These are phyloP conservation scores for Alternaria tenuissima DNA, from an alignment of 2,329 filamentous ascomycete species.

Conservation along the genomic window DNA sequence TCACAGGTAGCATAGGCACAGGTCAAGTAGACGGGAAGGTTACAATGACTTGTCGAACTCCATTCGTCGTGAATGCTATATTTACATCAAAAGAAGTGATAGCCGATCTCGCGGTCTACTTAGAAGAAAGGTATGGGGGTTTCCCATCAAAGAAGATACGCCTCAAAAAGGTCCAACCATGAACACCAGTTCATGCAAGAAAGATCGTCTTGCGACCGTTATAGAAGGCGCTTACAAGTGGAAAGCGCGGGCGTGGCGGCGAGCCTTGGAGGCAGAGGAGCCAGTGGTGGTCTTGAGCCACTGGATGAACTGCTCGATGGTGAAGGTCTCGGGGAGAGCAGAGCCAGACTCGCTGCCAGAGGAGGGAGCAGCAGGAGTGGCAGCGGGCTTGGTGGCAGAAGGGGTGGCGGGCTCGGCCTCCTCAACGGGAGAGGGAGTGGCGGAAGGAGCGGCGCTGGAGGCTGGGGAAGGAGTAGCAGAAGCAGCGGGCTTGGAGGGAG, in stretches of 20 bases:
- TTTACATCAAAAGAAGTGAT: conserved; percentile 22
- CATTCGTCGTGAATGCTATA: conserved; percentile 31
- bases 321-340: conserved; percentile 40
- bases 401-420: conserved; percentile 14
- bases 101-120: conserved; percentile 20
- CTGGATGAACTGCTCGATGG: conserved; percentile 40
- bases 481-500: conserved; percentile 14
- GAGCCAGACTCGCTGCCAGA: conserved; percentile 25
- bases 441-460: conserved; percentile 17
- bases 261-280: conserved; percentile 28
- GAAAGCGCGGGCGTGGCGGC: conserved; percentile 51
- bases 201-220: conserved; percentile 3
- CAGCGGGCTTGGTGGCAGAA: conserved; percentile 10
- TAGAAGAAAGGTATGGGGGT: conserved; percentile 8
- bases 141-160: conserved; percentile 19
- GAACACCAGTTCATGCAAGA: conserved; percentile 21
- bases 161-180: conserved; percentile 15
- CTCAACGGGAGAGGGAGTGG: conserved; percentile 15
- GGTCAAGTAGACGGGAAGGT: neutral
- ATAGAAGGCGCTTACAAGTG: conserved; percentile 39
- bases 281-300: conserved; percentile 39
- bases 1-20: neutral
- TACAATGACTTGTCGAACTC: conserved; percentile 13
- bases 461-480: conserved; percentile 11
- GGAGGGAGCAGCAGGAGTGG: conserved; percentile 17